Base-by-base conservation (phyloP, 176 grass and related monocot genomes). In the Triticum monococcum region DNA sequence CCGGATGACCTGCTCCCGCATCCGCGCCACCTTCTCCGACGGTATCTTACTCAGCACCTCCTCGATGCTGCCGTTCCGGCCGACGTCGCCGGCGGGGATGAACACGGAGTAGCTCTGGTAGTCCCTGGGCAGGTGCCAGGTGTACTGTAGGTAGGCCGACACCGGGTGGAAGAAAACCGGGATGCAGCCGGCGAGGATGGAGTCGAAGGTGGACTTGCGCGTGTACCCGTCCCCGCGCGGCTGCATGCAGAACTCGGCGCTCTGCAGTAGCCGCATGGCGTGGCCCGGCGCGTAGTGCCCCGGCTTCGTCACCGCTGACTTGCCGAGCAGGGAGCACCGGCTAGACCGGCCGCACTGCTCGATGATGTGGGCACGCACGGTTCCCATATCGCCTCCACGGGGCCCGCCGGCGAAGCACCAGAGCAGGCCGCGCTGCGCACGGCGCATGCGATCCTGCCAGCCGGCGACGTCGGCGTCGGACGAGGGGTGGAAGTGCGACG, bases 101-200 rank as follows among this genome's bases (percentile, higher is more conserved):
- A 81, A 75, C 8, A 81, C 86, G 10, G 86, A 88, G 61, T 65
- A 83, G 65, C 8, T 76, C 40, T 9, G 23, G 25, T 74, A 75
- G 8, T 88, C 69, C 6, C 59, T 25, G 9, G 68, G 79, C 0
- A 83, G 77, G 54, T 83, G 18, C 86, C 79, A 76, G 0, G 57
- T 88, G 64, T 87, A 82, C 79, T 87, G 85, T 5, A 46, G 13
- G 60, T 87, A 87, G 5, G 86, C 78, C 0, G 86, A 87, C 1
- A 22, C 26, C 17, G 91, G 91, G 69, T 86, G 81, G 84, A 97
- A 90, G 71, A 97, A 93, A 8, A 94, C 91, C 16, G 91, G 94
- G 57, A 97, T 89, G 82, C 94, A 97, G 5, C 94, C 91, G 40
- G 94, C 91, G 1, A 96, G 78, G 79, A 97, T 84, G 60, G 92